Evolutionary conservation across 768 basidiomycete species (phyloP).

Genomic region (Peribolospora kevripleyi): DNA sequence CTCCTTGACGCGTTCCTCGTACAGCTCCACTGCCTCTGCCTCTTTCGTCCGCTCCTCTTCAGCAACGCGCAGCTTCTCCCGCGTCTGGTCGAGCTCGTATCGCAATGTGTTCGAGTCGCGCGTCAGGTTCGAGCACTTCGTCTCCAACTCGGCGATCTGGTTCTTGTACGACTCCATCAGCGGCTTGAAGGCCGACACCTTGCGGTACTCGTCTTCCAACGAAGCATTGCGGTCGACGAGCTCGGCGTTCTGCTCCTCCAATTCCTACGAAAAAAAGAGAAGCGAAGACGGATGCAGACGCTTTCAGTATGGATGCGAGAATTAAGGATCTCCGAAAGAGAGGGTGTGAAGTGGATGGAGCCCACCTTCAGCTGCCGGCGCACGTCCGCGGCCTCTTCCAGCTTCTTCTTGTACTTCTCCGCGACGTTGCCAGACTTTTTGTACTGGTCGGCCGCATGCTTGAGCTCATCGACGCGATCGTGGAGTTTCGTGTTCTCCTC

Average conservation of each 20-base stretch:
- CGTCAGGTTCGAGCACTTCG: slow-evolving; percentile 36
- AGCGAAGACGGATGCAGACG: neutral
- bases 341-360: neutral
- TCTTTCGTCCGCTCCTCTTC: slow-evolving; percentile 50
- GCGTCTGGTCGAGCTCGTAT: slow-evolving; percentile 56
- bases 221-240: slow-evolving; percentile 76
- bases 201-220: slow-evolving; percentile 76
- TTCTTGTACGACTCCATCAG: slow-evolving; percentile 78
- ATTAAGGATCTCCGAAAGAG: neutral
- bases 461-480: slow-evolving; percentile 88
- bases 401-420: slow-evolving; percentile 96
- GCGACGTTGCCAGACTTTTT: slow-evolving; percentile 92
- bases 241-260: slow-evolving; percentile 80
- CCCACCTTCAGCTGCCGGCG: slow-evolving; percentile 22
- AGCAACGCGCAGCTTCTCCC: slow-evolving; percentile 33
- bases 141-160: slow-evolving; percentile 59
- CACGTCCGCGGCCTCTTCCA: slow-evolving; percentile 68
- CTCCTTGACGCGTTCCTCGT: slow-evolving; percentile 74
- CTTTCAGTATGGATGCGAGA: neutral
- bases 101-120: slow-evolving; percentile 48
- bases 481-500: slow-evolving; percentile 57
- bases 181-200: slow-evolving; percentile 60
- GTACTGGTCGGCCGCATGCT: slow-evolving; percentile 70
- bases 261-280: slow-evolving; percentile 26
- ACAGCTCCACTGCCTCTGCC: slow-evolving; percentile 60